Base-by-base conservation (phyloP, 2,329 filamentous ascomycete species). In the Alternaria triticina region DNA sequence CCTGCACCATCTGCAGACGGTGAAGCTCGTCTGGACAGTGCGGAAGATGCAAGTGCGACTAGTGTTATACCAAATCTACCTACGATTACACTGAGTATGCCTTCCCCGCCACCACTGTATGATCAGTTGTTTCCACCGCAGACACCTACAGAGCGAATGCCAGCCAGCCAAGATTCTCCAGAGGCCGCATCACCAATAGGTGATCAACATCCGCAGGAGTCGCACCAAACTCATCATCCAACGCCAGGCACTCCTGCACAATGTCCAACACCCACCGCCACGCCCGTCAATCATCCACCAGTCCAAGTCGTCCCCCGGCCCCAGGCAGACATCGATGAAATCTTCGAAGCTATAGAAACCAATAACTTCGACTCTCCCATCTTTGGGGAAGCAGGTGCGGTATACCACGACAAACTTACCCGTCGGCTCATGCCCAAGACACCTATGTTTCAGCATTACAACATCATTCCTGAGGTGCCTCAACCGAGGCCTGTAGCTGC, bases 121-220 rank as follows among this genome's bases (percentile, higher is more conserved):
- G 36, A 40, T 40, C 36, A 40, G 15, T 17, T 40, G n/a, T 40
- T 40, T 40, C 36, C 28, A 36, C 27, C 28, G 17, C 23, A 36
- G 8, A 3, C 0, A 12, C 15, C 17, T 4, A 11, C 1, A 8
- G 1, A 20, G 22, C 49, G 0, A 22, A 10, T 1, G 13, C 1
- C 20, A 13, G 8, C 3, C 2, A 51, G 5, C 2, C 5, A 13
- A 8, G 5, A 8, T 3, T 23, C 9, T 2, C 12, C 20, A 4
- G 13, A 51, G 4, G 28, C 20, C 15, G 3, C 13, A 33, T 23
- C 2, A 6, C 3, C 8, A 5, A 6, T 5, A 17, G 1, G 4
- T 10, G 3, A 51, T 8, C 49, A 11, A 13, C 5, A 15, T n/a
- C 13, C 13, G 0, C 20, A 12, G 17, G 28, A n/a, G 12, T 10